Percentiles rank a stretch among this genome's conserved stretches.
Conservation (phyloP, 768 basidiomycete genomes). For the Boletus bicolor region DNA sequence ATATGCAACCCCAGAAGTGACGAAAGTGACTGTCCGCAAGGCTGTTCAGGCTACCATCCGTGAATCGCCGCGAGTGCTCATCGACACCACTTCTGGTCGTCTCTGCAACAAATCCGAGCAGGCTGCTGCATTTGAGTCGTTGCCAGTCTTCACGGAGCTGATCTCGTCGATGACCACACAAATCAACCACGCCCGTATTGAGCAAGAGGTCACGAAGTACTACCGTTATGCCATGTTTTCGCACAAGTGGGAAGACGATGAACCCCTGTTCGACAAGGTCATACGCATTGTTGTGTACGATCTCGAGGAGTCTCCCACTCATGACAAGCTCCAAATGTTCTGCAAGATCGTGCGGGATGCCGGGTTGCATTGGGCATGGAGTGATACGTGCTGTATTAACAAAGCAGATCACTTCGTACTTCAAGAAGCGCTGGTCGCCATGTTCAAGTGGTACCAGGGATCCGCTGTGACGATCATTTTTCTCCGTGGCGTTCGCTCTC, state of each 20-base stretch:
- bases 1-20: neutral
- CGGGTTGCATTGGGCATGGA: too few relatives aligned
- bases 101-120: slow-evolving; percentile 1
- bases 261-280: slow-evolving; percentile 8
- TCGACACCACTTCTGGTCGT: slow-evolving; percentile 8
- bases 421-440: too few relatives aligned
- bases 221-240: slow-evolving; percentile 11
- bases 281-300: slow-evolving; percentile 1
- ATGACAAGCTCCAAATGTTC: neutral
- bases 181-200: slow-evolving; percentile 4
- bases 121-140: slow-evolving; percentile 3
- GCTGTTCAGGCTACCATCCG: slow-evolving; percentile 1
- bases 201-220: slow-evolving; percentile 1
- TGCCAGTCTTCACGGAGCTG: slow-evolving; percentile 5
- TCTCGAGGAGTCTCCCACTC: slow-evolving; percentile 4
- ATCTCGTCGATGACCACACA: slow-evolving; percentile 10
- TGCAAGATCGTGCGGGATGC: neutral
- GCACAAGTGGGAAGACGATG: slow-evolving; percentile 10
- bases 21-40: neutral
- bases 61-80: slow-evolving; percentile 5
- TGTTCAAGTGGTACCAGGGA: too few relatives aligned
- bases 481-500: too few relatives aligned
- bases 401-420: too few relatives aligned
- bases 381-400: too few relatives aligned
- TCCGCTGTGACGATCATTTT: too few relatives aligned